Evolutionary conservation across 2,329 filamentous ascomycete species (phyloP).

Genomic region (Claviceps cyperi): DNA sequence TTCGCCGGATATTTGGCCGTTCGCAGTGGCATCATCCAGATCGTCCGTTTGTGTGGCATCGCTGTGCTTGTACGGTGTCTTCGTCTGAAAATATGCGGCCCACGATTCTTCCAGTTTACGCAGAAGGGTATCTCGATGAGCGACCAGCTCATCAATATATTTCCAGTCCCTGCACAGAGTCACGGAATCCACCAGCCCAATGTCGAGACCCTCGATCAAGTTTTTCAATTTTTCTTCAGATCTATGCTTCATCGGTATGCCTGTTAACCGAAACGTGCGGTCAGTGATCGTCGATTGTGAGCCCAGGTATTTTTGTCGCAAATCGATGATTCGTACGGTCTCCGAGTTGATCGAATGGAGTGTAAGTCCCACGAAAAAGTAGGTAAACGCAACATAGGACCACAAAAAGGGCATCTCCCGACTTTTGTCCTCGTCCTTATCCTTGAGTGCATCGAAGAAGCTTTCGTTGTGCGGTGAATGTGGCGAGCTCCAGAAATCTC

Average conservation of each 20-base stretch:
- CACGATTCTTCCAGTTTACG: conserved; percentile 70
- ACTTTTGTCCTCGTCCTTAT: conserved; percentile 19
- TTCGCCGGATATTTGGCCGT: conserved; percentile 18
- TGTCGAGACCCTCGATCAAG: conserved; percentile 73
- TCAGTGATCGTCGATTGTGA: conserved; percentile 93
- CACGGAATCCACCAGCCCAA: conserved; percentile 81
- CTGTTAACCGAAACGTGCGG: conserved; percentile 79
- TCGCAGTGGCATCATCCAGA: conserved; percentile 1
- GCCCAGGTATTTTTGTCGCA: conserved; percentile 82
- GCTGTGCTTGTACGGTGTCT: conserved; percentile 6
- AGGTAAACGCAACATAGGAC: conserved; percentile 91
- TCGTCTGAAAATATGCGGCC: conserved; percentile 44
- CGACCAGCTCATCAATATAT: conserved; percentile 61
- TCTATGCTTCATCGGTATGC: conserved; percentile 66
- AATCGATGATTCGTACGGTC: conserved; percentile 71
- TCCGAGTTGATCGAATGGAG: conserved; percentile 72
- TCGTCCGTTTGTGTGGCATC: conserved; percentile 5
- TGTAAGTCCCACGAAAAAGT: conserved; percentile 73
- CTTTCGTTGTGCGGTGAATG: conserved; percentile 5
- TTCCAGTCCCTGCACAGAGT: conserved; percentile 80
- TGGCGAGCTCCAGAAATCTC: not conserved
- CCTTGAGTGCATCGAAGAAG: conserved; percentile 12
- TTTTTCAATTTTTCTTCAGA: conserved; percentile 73
- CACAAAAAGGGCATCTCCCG: conserved; percentile 49
- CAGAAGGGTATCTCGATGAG: conserved; percentile 48